Base-by-base conservation (phyloP, 495 filamentous ascomycete genomes). In the Hypoxylon subgilvum region DNA sequence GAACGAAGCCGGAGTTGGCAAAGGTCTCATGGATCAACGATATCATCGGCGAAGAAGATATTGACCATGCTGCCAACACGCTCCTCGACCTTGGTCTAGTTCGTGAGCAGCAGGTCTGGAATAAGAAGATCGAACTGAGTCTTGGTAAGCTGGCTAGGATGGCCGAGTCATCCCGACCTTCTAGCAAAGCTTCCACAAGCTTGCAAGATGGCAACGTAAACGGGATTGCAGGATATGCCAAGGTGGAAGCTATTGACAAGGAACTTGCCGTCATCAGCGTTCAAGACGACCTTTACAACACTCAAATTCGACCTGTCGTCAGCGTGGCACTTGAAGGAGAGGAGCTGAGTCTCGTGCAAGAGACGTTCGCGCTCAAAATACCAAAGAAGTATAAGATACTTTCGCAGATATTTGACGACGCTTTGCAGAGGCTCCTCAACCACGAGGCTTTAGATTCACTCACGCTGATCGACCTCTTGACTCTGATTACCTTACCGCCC, bases 21-120 rank as follows among this genome's bases (percentile, higher is more conserved):
- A 89, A 88, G 62, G 71, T 97, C n/a, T 80, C 86, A 31, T 98
- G 94, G 94, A 93, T 98, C 72, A 93, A 97, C 71, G 92, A 96
- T 64, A 83, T 96, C 14, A 73, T 82, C 44, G 77, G 82, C 16
- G 86, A 91, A 67, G 78, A 85, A 47, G 82, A 94, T 45, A 93
- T 88, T 58, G 75, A 81, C 25, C 77, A 77, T 51, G 92, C 93
- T 10, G 85, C 85, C 7, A 71, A 82, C 22, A 85, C 80, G 0
- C 79, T 98, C 21, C 72, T 87, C 21, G 71, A 81, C 7, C 72
- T 89, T 3, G 91, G 88, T 7, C 71, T 84, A 27, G 73, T 76
- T 21, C 80, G 81, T 35, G 90, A 96, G 65, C 80, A 82, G 35
- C 85, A 91, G 42, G 69, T 93, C 7, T 96, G 92, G 92, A 88